Conservation (phyloP, 108 stramenopile genomes). For the Craspedostauros australis region DNA sequence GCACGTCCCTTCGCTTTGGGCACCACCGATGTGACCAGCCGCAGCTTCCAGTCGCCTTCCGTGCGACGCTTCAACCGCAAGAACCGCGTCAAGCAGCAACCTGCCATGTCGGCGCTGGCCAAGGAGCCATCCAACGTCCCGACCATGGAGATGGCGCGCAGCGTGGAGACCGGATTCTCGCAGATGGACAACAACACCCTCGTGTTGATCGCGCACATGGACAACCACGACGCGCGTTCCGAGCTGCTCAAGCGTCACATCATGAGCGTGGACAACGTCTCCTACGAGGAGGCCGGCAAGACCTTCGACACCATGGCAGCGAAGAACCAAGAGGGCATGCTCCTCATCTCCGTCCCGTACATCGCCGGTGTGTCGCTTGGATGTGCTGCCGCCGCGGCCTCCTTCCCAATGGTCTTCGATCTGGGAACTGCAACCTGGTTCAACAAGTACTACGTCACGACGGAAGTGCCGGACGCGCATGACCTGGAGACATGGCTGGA, state of each 20-base stretch:
- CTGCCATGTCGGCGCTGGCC: no score
- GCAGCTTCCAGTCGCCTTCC: no score
- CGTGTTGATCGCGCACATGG: constrained; percentile 39
- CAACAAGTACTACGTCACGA: constrained; percentile 75
- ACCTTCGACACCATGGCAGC: constrained; percentile 31
- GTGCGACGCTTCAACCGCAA: no score
- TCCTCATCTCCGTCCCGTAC: constrained; percentile 55
- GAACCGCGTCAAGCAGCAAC: no score
- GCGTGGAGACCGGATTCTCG: constrained; percentile 18
- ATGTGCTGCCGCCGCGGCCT: constrained; percentile 34
- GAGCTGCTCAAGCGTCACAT: constrained; percentile 62
- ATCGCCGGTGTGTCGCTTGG: constrained; percentile 52
- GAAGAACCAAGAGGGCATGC: constrained; percentile 52
- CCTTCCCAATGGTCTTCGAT: constrained; percentile 77
- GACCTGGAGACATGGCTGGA: constrained; percentile 82
- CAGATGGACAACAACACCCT: constrained; percentile 57
- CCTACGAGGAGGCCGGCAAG: constrained; percentile 31
- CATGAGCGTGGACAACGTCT: constrained; percentile 41
- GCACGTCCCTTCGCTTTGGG: no score
- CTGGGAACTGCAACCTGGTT: constrained; percentile 61
- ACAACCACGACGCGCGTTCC: constrained; percentile 30
- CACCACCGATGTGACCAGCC: no score
- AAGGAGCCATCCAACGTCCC: constrained; percentile 10
- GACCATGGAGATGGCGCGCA: constrained; percentile 16
- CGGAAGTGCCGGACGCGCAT: constrained; percentile 64